Conservation (phyloP, 2,329 filamentous ascomycete genomes). For the Aspergillus sp. region DNA sequence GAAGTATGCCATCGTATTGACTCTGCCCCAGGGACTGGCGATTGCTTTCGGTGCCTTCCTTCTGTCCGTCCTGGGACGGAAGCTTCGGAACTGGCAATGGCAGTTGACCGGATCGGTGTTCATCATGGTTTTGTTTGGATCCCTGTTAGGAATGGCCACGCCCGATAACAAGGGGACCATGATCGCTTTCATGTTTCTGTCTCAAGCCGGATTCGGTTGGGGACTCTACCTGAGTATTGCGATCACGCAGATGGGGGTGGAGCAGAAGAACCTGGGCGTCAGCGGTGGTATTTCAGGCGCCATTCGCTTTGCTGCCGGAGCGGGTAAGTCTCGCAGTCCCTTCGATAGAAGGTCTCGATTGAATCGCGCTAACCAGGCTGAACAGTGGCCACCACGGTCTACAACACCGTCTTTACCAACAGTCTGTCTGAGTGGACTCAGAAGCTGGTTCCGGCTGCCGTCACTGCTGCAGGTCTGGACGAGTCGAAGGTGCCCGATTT, state of each 20-base stretch:
- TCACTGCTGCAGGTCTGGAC: slow-evolving; percentile 35
- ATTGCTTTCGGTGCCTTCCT: slow-evolving; percentile 45
- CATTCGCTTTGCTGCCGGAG: neutral
- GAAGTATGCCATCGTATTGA: slow-evolving; percentile 37
- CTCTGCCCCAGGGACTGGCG: slow-evolving; percentile 47
- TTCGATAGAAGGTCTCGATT: neutral
- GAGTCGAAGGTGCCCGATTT: slow-evolving; percentile 28
- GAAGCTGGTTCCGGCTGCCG: slow-evolving; percentile 36
- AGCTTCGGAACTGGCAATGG: slow-evolving; percentile 50
- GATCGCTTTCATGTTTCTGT: slow-evolving; percentile 50
- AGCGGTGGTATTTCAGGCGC: slow-evolving; percentile 39
- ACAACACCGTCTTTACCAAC: slow-evolving; percentile 45
- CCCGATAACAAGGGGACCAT: slow-evolving; percentile 47
- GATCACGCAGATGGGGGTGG: slow-evolving; percentile 51
- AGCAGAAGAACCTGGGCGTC: slow-evolving; percentile 50
- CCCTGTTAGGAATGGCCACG: slow-evolving; percentile 44
- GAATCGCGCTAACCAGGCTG: slow-evolving; percentile 45
- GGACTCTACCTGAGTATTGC: slow-evolving; percentile 50
- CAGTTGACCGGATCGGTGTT: slow-evolving; percentile 45
- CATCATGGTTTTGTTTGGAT: slow-evolving; percentile 51
- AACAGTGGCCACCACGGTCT: slow-evolving; percentile 43
- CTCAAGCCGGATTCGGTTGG: slow-evolving; percentile 48
- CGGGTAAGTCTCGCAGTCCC: neutral
- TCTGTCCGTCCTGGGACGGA: slow-evolving; percentile 43
- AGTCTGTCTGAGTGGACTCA: slow-evolving; percentile 30